A percentile compares a stretch with the other conserved stretches of the same genome.
These are phyloP conservation scores for Tetrapisispora nanseiensis DNA, from an alignment of 805 yeast genomes.

Conservation along the genomic window DNA sequence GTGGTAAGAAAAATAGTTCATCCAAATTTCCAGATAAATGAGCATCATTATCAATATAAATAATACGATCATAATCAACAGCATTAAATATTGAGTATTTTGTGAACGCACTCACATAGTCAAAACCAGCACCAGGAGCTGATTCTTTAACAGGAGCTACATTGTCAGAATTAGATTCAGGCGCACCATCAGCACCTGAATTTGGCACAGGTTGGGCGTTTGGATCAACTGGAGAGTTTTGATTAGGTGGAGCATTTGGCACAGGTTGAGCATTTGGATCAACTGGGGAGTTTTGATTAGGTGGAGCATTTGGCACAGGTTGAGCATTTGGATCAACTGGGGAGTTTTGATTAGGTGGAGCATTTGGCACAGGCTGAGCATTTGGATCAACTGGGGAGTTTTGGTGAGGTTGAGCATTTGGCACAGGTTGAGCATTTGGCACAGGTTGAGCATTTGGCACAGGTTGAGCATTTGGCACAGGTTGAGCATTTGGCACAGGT, in stretches of 20 bases:
- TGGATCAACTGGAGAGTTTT: neutral
- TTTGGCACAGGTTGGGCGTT: neutral
- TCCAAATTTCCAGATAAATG: slow-evolving; percentile 34
- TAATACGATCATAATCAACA: slow-evolving; percentile 40
- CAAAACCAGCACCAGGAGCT: too few species aligned
- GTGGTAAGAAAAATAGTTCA: slow-evolving; percentile 43
- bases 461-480: neutral
- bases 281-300: neutral
- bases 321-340: neutral
- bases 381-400: neutral
- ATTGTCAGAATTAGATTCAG: neutral
- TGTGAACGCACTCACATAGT: slow-evolving; percentile 35
- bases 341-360: neutral
- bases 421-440: neutral
- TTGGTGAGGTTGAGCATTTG: neutral
- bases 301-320: neutral
- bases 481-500: neutral
- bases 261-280: neutral
- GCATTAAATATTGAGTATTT: slow-evolving; percentile 44
- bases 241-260: neutral
- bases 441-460: too few species aligned
- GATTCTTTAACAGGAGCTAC: too few species aligned
- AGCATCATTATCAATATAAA: slow-evolving; percentile 53
- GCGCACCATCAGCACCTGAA: too few species aligned
- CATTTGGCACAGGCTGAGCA: neutral